Evolutionary conservation across 2,329 filamentous ascomycete genomes (phyloP), one percentile per base, ranked within the genome.

Genomic region (Scedosporium minutisporum): DNA sequence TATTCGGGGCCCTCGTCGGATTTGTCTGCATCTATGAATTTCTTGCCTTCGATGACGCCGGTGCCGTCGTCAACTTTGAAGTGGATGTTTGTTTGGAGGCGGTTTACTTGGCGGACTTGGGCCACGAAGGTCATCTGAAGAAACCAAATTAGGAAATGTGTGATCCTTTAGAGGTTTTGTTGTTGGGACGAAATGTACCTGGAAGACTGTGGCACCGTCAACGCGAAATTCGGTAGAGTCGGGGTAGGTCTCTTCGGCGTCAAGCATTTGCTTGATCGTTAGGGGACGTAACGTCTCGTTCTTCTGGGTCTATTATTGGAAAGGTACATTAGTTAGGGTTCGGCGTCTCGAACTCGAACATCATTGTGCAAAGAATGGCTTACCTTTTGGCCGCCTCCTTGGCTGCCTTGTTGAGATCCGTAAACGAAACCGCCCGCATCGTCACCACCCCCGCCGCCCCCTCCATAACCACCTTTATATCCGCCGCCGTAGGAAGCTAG

Each of bases 21-120:
- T 71, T 82, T 82, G 71, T 86, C 84, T 67, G 82, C 76, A 75
- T 93, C 88, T 63, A 90, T 81, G 89, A 90, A 96, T 74, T 89
- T 87, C 79, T 95, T 96, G 67, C 91, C 93, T 75, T 99, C 96
- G 69, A 97, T 88, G 65, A 87, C 82, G 64, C 91, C 93, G 1
- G 96, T 99, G 73, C 95, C 95, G 75, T 99, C 95, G 76, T 99
- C 95, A 69, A 99, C 80, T 70, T 88, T 90, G 82, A 96, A 96
- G 57, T 91, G 96, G 68, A 92, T 87, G 77, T 96, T 96, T 67
- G 93, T 97, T 48, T 88, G 84, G 77, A 96, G 91, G n/a, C 84
- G 83, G 71, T 86, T 89, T 75, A 97, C 87, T 76, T 87, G 87
- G 73, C 92, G 91, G 69, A 99, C 87, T 80, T 97, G 93, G 61